phyloP scores from a whole-genome alignment of 1,139 yeast species.

The Kodamaea derodonti region DNA sequence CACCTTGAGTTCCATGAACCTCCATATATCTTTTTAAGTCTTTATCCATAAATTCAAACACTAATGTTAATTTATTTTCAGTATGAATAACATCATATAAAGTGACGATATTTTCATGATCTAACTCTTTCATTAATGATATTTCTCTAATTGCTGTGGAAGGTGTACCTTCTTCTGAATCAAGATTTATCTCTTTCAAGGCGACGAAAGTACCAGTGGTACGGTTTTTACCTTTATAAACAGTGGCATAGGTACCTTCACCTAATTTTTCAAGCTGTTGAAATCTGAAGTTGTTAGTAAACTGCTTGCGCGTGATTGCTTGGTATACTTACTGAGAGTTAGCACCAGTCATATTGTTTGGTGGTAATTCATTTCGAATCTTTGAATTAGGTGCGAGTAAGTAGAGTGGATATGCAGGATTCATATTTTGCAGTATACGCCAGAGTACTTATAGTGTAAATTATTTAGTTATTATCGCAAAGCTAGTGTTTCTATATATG shows the following conservation, averaged over 20 bases:
- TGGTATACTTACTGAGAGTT: conserved; percentile 25
- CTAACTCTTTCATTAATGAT: conserved; percentile 92
- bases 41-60: conserved; percentile 90
- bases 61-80: conserved; percentile 89
- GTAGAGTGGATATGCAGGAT: too few relatives aligned
- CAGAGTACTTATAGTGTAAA: too few relatives aligned
- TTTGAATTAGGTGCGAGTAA: too few relatives aligned
- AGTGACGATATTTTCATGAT: conserved; percentile 90
- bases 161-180: conserved; percentile 97
- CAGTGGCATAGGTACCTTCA: conserved; percentile 98
- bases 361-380: too few relatives aligned
- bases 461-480: too few relatives aligned
- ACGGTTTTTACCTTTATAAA: conserved; percentile 90
- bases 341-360: conserved; percentile 22
- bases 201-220: conserved; percentile 93
- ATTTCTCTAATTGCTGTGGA: conserved; percentile 97
- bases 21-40: conserved; percentile 96
- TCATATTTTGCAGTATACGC: too few relatives aligned
- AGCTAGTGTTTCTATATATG: too few relatives aligned
- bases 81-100: conserved; percentile 95
- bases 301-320: background rate
- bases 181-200: conserved; percentile 87
- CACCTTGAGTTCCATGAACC: conserved; percentile 75
- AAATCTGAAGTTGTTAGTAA: conserved; percentile 23
- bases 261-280: conserved; percentile 84